Evolutionary conservation across 1,284 basidiomycete genomes (phyloP), one percentile per base, ranked within the genome.

Genomic region (Cystobasidium slooffiae): DNA sequence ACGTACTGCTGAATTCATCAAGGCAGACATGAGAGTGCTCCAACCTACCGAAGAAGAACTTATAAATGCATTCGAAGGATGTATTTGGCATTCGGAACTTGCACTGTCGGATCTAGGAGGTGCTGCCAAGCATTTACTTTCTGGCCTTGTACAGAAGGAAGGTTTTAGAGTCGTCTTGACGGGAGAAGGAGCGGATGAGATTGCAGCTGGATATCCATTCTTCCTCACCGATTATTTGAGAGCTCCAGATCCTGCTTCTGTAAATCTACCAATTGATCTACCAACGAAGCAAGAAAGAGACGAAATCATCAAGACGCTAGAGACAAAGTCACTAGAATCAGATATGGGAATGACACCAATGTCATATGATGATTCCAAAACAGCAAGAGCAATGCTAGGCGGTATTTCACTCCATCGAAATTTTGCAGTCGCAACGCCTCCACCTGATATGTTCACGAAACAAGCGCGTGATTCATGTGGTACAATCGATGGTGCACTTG

Each of bases 121-220:
- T 79, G 73, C 84, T 75, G 76, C 83, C 75, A 79, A 84, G 79
- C 83, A 83, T 76, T 78, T 83, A 41, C 80, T 84, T 53, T 82
- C 81, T 39, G 78, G 80, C 66, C 81, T 84, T 72, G 83, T 84
- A 72, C 80, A 83, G 76, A 80, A 81, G 41, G 82, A 83, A 75
- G 83, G 83, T 14, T 83, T 83, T 77, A 83, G 66, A 46, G 72
- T 84, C 75, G 83, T 84, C 10, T 78, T 84, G 51, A 83, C 83
- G n/a, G 83, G 83, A 39, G 83, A 84, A 69, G 83, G 83, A 6
- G 82, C 82, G 6, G 83, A 84, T 76, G 83, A 84, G 79, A 81
- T 83, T 69, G 83, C 83, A 67, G 83, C 81, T 22, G 83, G 83
- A 10, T 62, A 67, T 52, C 62, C 72, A 7, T 62, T 74, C 39